phyloP scores from a whole-genome alignment of 2,329 filamentous ascomycete genomes.

The Colletotrichum somersetense region DNA sequence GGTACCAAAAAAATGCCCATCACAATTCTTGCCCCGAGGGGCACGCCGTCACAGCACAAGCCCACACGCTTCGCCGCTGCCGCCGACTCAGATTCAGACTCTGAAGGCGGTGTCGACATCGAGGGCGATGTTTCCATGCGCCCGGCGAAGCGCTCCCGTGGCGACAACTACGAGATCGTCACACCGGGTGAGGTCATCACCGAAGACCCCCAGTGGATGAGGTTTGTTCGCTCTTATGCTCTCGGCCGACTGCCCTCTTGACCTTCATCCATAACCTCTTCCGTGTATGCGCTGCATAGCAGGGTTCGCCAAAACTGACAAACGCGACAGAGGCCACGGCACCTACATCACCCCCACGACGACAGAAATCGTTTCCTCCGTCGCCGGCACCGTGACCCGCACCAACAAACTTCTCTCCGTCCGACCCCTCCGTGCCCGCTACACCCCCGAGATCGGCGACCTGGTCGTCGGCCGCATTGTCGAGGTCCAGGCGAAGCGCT shows the following conservation, averaged over 20 bases:
- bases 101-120: constrained; percentile 60
- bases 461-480: constrained; percentile 93
- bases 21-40: constrained; percentile 60
- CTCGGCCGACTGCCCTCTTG: background rate
- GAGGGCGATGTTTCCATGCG: constrained; percentile 61
- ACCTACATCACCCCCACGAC: constrained; percentile 78
- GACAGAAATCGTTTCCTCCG: constrained; percentile 84
- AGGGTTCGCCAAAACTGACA: constrained; percentile 11
- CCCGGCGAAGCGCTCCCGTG: constrained; percentile 54
- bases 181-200: constrained; percentile 93
- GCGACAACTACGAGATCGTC: constrained; percentile 70
- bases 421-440: constrained; percentile 88
- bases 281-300: background rate
- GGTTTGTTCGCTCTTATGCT: constrained; percentile 56
- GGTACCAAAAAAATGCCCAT: constrained; percentile 56
- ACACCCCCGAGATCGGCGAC: constrained; percentile 96
- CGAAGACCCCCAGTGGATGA: constrained; percentile 96
- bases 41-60: constrained; percentile 46
- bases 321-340: constrained; percentile 80
- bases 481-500: constrained; percentile 92
- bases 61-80: constrained; percentile 49
- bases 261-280: background rate
- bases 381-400: constrained; percentile 89
- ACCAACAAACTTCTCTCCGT: constrained; percentile 98
- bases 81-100: constrained; percentile 59